These are phyloP conservation scores for Scutellaria minor DNA, from an alignment of 257 asterid species.

Conservation along the genomic window DNA sequence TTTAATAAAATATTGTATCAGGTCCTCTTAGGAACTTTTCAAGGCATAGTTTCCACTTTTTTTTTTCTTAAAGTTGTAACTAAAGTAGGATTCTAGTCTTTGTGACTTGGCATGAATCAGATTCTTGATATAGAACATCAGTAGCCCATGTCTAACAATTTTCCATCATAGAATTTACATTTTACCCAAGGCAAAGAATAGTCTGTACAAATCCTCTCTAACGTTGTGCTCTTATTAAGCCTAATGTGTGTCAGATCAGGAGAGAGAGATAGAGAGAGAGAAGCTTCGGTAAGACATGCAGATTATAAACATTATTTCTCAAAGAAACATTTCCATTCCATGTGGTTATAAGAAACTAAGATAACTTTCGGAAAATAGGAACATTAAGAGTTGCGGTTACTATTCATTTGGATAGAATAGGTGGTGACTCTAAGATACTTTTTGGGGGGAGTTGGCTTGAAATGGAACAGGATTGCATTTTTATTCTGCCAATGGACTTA, in stretches of 20 bases:
- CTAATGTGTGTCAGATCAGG: not conserved
- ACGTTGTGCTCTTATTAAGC: slow-evolving; percentile 3
- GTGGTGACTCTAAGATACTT: slow-evolving; percentile 11
- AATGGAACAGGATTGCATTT: not conserved
- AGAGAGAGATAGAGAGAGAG: slow-evolving; percentile 4
- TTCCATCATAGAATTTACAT: slow-evolving; percentile 12
- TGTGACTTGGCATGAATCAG: not conserved
- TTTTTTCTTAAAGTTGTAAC: not conserved
- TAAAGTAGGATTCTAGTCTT: not conserved
- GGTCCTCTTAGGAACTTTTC: slow-evolving; percentile 6
- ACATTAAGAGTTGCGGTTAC: not conserved
- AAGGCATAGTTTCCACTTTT: not conserved
- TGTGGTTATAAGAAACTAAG: slow-evolving; percentile 20
- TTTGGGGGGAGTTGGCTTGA: not conserved
- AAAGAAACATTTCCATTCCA: slow-evolving; percentile 23
- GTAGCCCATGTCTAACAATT: not conserved
- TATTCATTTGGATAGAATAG: slow-evolving; percentile 1
- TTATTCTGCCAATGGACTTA: not conserved
- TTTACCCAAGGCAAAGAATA: slow-evolving; percentile 6
- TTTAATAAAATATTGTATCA: slow-evolving; percentile 18
- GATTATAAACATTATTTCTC: not conserved
- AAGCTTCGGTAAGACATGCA: not conserved
- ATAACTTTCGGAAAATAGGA: not conserved
- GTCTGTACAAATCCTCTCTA: not conserved
- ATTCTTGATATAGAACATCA: slow-evolving; percentile 14